Evolutionary conservation across 2,329 filamentous ascomycete species (phyloP), one percentile per base, ranked within the genome.

Genomic region (Colletotrichum godetiae): DNA sequence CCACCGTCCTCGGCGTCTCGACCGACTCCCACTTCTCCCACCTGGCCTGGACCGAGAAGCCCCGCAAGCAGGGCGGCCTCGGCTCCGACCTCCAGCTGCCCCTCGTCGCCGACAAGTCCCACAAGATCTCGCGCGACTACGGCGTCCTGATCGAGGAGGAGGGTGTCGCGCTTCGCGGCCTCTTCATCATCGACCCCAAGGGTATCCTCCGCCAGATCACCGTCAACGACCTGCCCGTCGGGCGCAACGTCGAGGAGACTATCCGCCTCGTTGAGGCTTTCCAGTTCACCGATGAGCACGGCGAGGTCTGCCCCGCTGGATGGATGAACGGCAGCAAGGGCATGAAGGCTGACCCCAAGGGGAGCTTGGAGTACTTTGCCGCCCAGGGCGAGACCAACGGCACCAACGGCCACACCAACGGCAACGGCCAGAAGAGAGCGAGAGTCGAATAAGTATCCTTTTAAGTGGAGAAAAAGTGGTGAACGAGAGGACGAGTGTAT

Each of bases 201-300:
- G 90, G 90, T 68, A 81, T 86, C 33, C 84, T 92, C 31, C 83
- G 90, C 75, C 89, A 90, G 85, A 90, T 92, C 80, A 91, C 90
- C 74, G 85, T 92, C 84, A 92, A 92, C 82, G 90, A 92, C 78
- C 86, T 91, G 37, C 89, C 90, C 74, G 90, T 92, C 75, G 90
- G 91, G 73, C 89, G 91, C 76, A 87, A 88, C 76, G 91, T 92
- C 67, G 89, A 91, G 79, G 91, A 92, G 83, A 88, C 89, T 2
- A 85, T 91, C 77, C 89, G 91, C 49, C 92, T 93, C 1, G 89
- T 92, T 72, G 88, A 92, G 76, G 92, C 93, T 6, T 95, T 95
- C 82, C 94, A 95, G 82, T 94, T 96, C 86, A 93, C 93, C 13
- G 93, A 95, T 77, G 93, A 94, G 77, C 94, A 93, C 87, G 95